Evolutionary conservation across 805 yeast genomes (phyloP), one percentile per base, ranked within the genome.

Genomic region (Ogataea ramenticola): DNA sequence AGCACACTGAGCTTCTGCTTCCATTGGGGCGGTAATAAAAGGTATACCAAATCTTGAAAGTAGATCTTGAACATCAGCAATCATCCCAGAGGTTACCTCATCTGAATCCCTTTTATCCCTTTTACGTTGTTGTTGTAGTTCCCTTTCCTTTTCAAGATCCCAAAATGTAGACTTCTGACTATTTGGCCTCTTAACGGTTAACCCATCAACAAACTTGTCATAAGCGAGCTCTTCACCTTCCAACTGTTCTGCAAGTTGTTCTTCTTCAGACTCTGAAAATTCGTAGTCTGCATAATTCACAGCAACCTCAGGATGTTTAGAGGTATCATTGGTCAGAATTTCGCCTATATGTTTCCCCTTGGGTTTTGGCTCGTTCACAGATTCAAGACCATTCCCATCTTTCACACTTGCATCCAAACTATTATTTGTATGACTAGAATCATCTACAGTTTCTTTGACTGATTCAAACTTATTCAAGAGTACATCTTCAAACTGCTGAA

Each of bases 1-100:
- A 0, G 96, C 96, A 65, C 99, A 93, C 57, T 93, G 99, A 0
- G 99, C 98, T 65, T 93, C 99, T 1, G 99, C 99, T 64, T 93
- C 99, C 90, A 88, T 88, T 1, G 99, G 99, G 0, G 99, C 97
- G 0, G 96, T 86, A 10, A 93, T 75, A 52, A 79, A 93, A 0
- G 99, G 99, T 4, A 93, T 85, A 1, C 99, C 99, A 69, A 93
- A 93, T 43, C 91, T 65, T 26, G 84, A 75, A 9, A 93, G 67
- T 36, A 93, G 68, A 49, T 89, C 96, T 63, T 93, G 96, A 17
- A 95, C 93, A 57, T 93, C 98, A 33, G 72, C 70, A 21, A 91
- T 75, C 97, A 93, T 93, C 1, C 76, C 76, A 7, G 77, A 75
- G 0, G 96, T 85, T 1, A 91, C 96, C 53, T 86, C 95, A 56